phyloP scores from a whole-genome alignment of 495 filamentous ascomycete species.

The Penicillium simplicissimum region DNA sequence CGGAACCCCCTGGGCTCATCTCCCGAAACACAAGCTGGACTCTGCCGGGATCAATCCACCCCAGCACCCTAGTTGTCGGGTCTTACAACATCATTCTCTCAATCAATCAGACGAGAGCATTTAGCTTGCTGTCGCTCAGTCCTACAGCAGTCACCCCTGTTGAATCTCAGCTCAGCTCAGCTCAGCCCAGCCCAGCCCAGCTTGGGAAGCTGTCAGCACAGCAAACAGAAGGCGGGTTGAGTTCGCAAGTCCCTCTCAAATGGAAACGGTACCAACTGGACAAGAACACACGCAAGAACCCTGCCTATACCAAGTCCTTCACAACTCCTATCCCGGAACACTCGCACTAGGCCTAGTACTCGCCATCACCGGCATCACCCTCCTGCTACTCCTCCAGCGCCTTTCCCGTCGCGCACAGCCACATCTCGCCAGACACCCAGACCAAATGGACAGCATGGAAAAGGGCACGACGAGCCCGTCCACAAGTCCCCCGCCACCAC shows the following conservation, averaged over 20 bases:
- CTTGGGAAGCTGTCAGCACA: slow-evolving; percentile 1
- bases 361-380: background rate
- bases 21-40: background rate
- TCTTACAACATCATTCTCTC: background rate
- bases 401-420: background rate
- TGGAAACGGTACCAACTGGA: slow-evolving; percentile 3
- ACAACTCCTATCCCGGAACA: background rate
- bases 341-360: background rate
- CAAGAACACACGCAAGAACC: slow-evolving; percentile 7
- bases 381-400: slow-evolving; percentile 1
- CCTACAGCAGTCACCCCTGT: background rate
- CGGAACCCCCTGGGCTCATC: background rate
- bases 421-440: background rate
- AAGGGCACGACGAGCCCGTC: slow-evolving; percentile 11
- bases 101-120: background rate
- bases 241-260: background rate
- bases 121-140: background rate
- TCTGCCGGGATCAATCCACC: background rate
- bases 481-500: slow-evolving; percentile 9
- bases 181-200: background rate
- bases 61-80: background rate
- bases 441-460: slow-evolving; percentile 20
- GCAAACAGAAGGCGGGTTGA: background rate
- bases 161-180: background rate
- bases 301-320: background rate